Conservation (phyloP, 1,139 yeast species). For the Yamadazyma kanchanaburiensis region DNA sequence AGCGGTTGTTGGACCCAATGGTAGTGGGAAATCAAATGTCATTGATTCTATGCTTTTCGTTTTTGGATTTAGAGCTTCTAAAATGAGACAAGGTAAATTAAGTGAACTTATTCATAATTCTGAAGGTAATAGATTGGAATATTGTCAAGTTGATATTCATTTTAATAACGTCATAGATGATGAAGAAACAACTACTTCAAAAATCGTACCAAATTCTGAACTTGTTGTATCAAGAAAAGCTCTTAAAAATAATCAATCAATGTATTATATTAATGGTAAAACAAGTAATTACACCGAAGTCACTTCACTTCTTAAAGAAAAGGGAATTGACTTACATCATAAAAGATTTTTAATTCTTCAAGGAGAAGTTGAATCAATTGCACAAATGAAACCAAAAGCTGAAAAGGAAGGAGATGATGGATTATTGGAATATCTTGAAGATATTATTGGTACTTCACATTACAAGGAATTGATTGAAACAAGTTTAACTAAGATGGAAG, state of each 20-base stretch:
- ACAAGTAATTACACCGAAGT: constrained; percentile 78
- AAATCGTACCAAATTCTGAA: constrained; percentile 51
- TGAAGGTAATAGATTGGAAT: constrained; percentile 59
- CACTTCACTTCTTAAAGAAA: constrained; percentile 65
- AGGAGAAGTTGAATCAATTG: constrained; percentile 98
- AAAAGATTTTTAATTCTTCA: constrained; percentile 91
- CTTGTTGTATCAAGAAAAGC: constrained; percentile 81
- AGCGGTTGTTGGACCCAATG: constrained; percentile 99
- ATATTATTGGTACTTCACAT: constrained; percentile 89
- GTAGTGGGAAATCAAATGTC: constrained; percentile 96
- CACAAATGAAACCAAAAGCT: constrained; percentile 98
- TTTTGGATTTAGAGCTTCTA: constrained; percentile 93
- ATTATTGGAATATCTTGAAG: constrained; percentile 87
- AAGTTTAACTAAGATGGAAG: constrained; percentile 56
- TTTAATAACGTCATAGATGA: constrained; percentile 77
- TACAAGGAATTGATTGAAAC: constrained; percentile 78
- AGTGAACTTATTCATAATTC: constrained; percentile 90
- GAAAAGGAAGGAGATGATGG: constrained; percentile 94
- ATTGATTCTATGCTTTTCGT: constrained; percentile 95
- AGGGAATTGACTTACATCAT: constrained; percentile 93
- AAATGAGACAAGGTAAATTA: constrained; percentile 94
- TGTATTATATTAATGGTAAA: constrained; percentile 69
- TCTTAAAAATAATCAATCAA: constrained; percentile 69
- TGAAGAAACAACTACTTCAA: constrained; percentile 31
- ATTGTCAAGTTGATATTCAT: constrained; percentile 91